phyloP scores from a whole-genome alignment of 1,284 basidiomycete genomes.

The Chalciporus sp. region DNA sequence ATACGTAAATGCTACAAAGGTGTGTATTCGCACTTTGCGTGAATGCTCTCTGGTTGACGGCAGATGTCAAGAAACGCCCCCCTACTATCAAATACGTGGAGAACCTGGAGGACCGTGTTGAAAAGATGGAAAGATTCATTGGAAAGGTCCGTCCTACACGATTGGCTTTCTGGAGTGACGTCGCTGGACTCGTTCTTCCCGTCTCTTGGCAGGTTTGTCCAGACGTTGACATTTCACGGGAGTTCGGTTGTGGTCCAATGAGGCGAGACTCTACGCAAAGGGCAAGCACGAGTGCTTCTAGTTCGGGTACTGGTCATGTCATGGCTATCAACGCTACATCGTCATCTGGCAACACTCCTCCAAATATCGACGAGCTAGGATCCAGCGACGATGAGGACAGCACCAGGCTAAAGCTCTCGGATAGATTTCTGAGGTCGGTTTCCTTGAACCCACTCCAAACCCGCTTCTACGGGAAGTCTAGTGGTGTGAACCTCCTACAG shows the following conservation, averaged over 20 bases:
- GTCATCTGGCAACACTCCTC: slow-evolving; percentile 4
- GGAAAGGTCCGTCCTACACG: slow-evolving; percentile 44
- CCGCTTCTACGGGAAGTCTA: slow-evolving; percentile 75
- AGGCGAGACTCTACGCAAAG: slow-evolving; percentile 42
- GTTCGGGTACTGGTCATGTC: slow-evolving; percentile 12
- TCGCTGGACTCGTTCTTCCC: no score
- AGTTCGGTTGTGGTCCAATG: slow-evolving; percentile 40
- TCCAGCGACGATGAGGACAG: slow-evolving; percentile 39
- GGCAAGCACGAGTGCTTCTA: slow-evolving; percentile 23
- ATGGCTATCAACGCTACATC: slow-evolving; percentile 4
- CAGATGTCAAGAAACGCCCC: slow-evolving; percentile 67
- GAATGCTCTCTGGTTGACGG: neutral
- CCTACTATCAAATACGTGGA: slow-evolving; percentile 69
- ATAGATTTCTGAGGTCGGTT: slow-evolving; percentile 23
- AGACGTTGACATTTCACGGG: slow-evolving; percentile 49
- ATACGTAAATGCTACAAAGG: slow-evolving; percentile 75
- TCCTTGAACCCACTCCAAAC: slow-evolving; percentile 35
- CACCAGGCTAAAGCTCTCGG: slow-evolving; percentile 23
- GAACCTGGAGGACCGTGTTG: slow-evolving; percentile 68
- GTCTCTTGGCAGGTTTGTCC: slow-evolving; percentile 51
- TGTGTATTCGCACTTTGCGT: slow-evolving; percentile 32
- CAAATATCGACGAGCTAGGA: slow-evolving; percentile 27
- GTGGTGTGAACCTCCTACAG: slow-evolving; percentile 65
- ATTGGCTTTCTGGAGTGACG: neutral
- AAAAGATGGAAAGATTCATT: slow-evolving; percentile 72